Percentiles rank a stretch among this genome's conserved stretches.
Evolutionary conservation across 345 rosid genomes (phyloP).

Genomic region (Syzygium jambos): DNA sequence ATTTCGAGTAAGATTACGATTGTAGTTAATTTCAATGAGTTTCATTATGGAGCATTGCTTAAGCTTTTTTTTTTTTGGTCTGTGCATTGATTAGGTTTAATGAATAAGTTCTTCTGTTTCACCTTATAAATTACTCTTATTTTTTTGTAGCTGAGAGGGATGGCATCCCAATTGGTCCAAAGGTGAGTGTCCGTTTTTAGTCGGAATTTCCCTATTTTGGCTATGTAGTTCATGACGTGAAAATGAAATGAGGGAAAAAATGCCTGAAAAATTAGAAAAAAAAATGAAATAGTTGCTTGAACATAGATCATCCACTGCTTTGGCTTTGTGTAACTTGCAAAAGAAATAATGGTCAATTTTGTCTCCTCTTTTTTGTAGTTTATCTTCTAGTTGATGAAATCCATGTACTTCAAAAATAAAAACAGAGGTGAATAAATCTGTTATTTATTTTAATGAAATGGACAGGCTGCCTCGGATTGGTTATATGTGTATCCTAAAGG

Average conservation of each 20-base stretch:
- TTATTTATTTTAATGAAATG: neutral
- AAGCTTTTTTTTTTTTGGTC: neutral
- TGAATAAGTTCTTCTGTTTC: neutral
- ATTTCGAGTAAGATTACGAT: constrained; percentile 4
- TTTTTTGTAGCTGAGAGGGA: constrained; percentile 6
- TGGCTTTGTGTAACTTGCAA: neutral
- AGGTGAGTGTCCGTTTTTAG: neutral
- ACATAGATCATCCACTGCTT: neutral
- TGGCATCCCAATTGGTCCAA: constrained; percentile 11
- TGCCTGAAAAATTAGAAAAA: too few species aligned
- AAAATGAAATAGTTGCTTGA: too few species aligned
- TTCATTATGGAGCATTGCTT: neutral
- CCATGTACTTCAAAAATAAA: neutral
- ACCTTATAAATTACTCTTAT: neutral
- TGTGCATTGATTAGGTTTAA: neutral
- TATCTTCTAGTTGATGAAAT: neutral
- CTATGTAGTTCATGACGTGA: neutral
- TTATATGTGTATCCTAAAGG: constrained; percentile 16
- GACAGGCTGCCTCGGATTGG: constrained; percentile 15
- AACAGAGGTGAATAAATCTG: neutral
- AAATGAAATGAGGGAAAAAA: neutral
- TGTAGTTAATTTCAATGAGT: neutral
- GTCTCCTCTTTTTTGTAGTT: neutral
- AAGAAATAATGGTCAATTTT: neutral
- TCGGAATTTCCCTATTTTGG: neutral